A percentile compares a stretch with the other conserved stretches of the same genome.
These are phyloP conservation scores for Lactuca saligna DNA, from an alignment of 129 eudicot species.

Conservation along the genomic window DNA sequence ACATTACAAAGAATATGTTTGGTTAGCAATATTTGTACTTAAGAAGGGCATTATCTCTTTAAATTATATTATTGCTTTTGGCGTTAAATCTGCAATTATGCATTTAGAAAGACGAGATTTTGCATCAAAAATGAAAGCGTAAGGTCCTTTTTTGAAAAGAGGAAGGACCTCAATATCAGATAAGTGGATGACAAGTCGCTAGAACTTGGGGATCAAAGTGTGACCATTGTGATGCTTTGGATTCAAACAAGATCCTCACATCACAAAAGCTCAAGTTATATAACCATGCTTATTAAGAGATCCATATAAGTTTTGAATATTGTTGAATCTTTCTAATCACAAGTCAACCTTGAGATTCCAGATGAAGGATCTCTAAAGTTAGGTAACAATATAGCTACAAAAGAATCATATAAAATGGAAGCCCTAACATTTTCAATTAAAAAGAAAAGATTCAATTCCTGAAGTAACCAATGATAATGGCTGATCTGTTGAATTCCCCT, in stretches of 20 bases:
- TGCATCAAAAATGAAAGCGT: neutral
- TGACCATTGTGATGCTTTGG: slow-evolving; percentile 10
- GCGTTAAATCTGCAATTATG: slow-evolving; percentile 10
- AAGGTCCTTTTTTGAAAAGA: neutral
- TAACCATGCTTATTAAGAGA: neutral
- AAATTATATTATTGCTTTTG: neutral
- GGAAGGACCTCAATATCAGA: slow-evolving; percentile 3
- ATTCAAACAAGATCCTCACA: slow-evolving; percentile 18
- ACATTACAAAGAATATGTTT: slow-evolving; percentile 6
- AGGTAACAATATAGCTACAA: slow-evolving; percentile 5
- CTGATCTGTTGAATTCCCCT: slow-evolving; percentile 24
- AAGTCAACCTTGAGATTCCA: slow-evolving; percentile 26
- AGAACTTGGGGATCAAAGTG: neutral
- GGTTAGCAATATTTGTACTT: slow-evolving; percentile 5
- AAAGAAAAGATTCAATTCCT: slow-evolving; percentile 10
- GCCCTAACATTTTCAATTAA: slow-evolving; percentile 9
- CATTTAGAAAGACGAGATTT: neutral
- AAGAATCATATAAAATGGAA: slow-evolving; percentile 2
- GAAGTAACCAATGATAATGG: neutral
- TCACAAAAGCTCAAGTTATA: neutral
- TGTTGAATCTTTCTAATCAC: slow-evolving; percentile 16
- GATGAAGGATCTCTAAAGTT: slow-evolving; percentile 14
- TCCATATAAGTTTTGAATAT: slow-evolving; percentile 9
- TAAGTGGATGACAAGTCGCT: slow-evolving; percentile 15
- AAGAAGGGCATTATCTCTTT: slow-evolving; percentile 12